Evolutionary conservation across 1,139 yeast genomes (phyloP).

Genomic region (Hansenula sp.): DNA sequence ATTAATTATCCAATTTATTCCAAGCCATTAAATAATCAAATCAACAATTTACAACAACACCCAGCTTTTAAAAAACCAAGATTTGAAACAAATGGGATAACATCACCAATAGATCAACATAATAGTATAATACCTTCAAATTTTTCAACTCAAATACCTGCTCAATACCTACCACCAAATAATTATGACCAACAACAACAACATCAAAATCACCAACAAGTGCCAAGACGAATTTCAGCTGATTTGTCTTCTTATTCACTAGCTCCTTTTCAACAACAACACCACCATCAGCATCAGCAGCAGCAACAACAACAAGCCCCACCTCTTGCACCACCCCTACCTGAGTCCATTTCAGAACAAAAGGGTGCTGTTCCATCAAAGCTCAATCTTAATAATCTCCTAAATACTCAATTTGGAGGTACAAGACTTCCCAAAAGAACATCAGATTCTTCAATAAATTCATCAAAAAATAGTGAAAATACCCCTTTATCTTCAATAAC

Average conservation of each 20-base stretch:
- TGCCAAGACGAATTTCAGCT: slow-evolving; percentile 1
- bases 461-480: not conserved
- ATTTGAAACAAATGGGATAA: not conserved
- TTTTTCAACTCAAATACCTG: not conserved
- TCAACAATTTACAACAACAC: not conserved
- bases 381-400: not conserved
- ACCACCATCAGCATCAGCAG: not conserved
- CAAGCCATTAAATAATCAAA: not conserved
- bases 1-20: not conserved
- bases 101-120: not conserved
- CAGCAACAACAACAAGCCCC: not conserved
- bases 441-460: not conserved
- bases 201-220: not conserved
- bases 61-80: slow-evolving; percentile 1
- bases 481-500: not conserved
- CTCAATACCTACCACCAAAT: not conserved
- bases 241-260: slow-evolving; percentile 1
- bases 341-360: not conserved
- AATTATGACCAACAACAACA: not conserved
- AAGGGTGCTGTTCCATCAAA: not conserved
- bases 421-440: not conserved
- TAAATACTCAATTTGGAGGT: not conserved
- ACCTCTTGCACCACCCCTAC: not conserved
- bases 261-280: not conserved
- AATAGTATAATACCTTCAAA: not conserved